phyloP scores from a whole-genome alignment of 495 filamentous ascomycete species.

The Lasiosphaeris hirsuta region DNA sequence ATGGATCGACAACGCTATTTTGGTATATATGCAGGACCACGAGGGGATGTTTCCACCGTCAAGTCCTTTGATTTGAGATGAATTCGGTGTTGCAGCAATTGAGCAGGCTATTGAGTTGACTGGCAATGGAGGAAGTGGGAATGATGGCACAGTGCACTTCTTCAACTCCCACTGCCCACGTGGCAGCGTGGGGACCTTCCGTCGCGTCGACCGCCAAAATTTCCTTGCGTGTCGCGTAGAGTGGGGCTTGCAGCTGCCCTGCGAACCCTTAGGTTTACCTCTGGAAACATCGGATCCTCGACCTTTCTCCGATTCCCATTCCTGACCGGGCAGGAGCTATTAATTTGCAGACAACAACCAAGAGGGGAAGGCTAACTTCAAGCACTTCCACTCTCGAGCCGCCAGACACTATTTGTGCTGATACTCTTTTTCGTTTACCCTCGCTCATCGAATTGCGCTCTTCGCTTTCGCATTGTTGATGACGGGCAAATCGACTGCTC shows the following conservation, averaged over 20 bases:
- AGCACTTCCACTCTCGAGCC: background rate
- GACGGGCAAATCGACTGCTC: too few species aligned
- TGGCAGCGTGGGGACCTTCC: background rate
- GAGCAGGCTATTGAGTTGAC: background rate
- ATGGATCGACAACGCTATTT: too few species aligned
- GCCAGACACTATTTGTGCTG: too few species aligned
- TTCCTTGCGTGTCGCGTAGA: conserved; percentile 9
- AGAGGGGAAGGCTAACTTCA: background rate
- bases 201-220: conserved; percentile 9
- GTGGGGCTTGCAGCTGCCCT: background rate
- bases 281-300: background rate
- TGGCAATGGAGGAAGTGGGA: background rate
- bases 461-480: too few species aligned
- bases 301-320: background rate
- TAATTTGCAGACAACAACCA: background rate
- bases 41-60: too few species aligned
- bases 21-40: too few species aligned
- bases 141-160: background rate
- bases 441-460: too few species aligned
- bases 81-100: too few species aligned
- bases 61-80: too few species aligned
- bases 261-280: background rate
- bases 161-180: background rate
- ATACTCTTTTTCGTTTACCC: too few species aligned
- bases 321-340: background rate